A percentile compares a stretch with the other conserved stretches of the same genome.
These are phyloP conservation scores for Fomitiporia mediterranea DNA, from an alignment of 1,284 basidiomycete genomes.

Conservation along the genomic window DNA sequence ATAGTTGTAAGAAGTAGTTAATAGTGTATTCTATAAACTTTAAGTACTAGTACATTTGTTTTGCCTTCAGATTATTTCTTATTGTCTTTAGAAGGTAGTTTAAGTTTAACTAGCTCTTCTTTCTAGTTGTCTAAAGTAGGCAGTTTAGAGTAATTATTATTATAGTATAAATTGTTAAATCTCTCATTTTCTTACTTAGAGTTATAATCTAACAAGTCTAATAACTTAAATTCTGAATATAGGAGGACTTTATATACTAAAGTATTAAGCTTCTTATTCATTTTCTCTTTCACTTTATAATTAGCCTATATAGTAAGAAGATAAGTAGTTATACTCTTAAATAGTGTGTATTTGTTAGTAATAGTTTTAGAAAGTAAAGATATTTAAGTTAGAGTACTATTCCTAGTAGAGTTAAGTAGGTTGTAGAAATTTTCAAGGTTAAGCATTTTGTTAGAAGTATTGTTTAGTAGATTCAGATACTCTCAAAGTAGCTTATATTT, in stretches of 20 bases:
- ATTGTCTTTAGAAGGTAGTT: not conserved
- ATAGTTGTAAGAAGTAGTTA: constrained; percentile 7
- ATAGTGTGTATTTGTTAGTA: constrained; percentile 6
- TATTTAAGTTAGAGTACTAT: too few relatives aligned
- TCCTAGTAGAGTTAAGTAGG: not conserved
- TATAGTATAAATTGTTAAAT: not conserved
- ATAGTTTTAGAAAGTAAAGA: not conserved
- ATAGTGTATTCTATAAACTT: constrained; percentile 11
- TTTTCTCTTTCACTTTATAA: constrained; percentile 24
- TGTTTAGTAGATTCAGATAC: not conserved
- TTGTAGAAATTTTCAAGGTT: not conserved
- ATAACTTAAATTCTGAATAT: constrained; percentile 21
- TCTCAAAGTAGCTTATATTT: not conserved
- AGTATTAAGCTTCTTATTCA: constrained; percentile 23
- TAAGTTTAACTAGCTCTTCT: not conserved
- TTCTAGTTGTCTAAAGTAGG: not conserved
- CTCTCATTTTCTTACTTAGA: not conserved
- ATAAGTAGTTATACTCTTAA: constrained; percentile 3
- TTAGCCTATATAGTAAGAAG: constrained; percentile 24
- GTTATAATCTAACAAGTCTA: not conserved
- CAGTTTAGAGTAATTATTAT: not conserved
- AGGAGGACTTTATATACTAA: constrained; percentile 30
- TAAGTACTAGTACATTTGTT: not conserved
- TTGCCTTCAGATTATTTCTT: not conserved
- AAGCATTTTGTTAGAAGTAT: not conserved